phyloP scores from a whole-genome alignment of 2,329 filamentous ascomycete species.

The Cordyceps militaris region DNA sequence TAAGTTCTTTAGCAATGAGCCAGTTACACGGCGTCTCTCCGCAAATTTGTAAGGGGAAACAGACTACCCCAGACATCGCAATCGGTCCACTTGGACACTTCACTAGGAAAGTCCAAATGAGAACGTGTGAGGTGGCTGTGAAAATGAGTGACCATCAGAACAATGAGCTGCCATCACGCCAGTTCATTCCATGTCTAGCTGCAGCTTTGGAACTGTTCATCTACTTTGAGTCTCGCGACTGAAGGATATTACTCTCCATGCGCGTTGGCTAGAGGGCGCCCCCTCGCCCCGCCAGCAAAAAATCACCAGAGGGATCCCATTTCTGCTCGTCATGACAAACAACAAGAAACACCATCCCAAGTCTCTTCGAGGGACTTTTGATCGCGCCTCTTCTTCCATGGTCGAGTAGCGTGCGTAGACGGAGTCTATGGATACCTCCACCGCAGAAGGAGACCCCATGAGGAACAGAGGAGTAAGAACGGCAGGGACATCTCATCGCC shows the following conservation, averaged over 20 bases:
- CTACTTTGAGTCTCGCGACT: not conserved
- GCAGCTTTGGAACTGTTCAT: not conserved
- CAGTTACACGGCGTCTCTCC: not conserved
- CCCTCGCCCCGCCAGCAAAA: not conserved
- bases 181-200: not conserved
- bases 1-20: not conserved
- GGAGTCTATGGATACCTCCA: not conserved
- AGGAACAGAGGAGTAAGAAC: not conserved
- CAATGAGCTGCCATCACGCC: not conserved
- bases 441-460: not conserved
- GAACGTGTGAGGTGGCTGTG: no score
- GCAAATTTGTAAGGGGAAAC: not conserved
- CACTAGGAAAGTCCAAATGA: not conserved
- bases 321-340: not conserved
- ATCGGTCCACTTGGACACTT: not conserved
- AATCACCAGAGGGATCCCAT: not conserved
- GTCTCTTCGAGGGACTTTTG: not conserved
- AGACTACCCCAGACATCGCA: not conserved
- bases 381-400: not conserved
- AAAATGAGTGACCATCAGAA: no score
- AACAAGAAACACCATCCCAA: not conserved
- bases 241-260: not conserved
- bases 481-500: not conserved
- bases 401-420: not conserved
- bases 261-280: no score